Base-by-base conservation (phyloP, 2,329 filamentous ascomycete species). In the Bertia moriformis region DNA sequence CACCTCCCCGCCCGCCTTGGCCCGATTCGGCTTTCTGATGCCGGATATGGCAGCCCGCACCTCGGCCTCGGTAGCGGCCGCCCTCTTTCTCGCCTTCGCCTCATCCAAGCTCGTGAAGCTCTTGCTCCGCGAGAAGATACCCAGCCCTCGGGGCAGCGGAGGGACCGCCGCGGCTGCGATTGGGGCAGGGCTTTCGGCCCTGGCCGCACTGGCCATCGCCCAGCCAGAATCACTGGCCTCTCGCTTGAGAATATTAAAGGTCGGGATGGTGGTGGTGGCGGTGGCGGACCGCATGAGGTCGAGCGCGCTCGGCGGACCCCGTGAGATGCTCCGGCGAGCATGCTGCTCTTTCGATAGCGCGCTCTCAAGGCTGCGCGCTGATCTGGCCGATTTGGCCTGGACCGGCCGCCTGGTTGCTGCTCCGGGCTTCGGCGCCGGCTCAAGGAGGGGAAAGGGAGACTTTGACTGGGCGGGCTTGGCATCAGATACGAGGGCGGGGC, bases 11-110 rank as follows among this genome's bases (percentile, higher is more conserved):
- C 76, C 75, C 12, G 78, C 80, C 30, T 82, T 65, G 17, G 73
- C 69, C 36, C 84, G 72, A 49, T 89, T 87, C 1, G 84, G 84
- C 55, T 78, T 85, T 53, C 82, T 78, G 32, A 89, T 55, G 7
- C 77, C 71, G 4, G 71, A 72, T 38, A 91, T 88, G 5, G 84
- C 84, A 42, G 84, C 73, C 46, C 75, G 73, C 22, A 89, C 58
- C 49, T 87, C 78, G 19, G 77, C 73, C 37, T 85, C 75, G 2
- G 85, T 67, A 17, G 71, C 58, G 2, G 76, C 78, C 51, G 80
- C 79, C 53, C 74, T 82, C n/a, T n/a, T n/a, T 48, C 64, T 73
- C 20, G 71, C 65, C 55, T 73, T 83, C 1, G 61, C 53, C 41
- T 77, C 72, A 2, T 67, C 66, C 19, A 66, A 55, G 24, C 62